phyloP scores from a whole-genome alignment of 495 filamentous ascomycete species.

The Trichoderma gamsii region DNA sequence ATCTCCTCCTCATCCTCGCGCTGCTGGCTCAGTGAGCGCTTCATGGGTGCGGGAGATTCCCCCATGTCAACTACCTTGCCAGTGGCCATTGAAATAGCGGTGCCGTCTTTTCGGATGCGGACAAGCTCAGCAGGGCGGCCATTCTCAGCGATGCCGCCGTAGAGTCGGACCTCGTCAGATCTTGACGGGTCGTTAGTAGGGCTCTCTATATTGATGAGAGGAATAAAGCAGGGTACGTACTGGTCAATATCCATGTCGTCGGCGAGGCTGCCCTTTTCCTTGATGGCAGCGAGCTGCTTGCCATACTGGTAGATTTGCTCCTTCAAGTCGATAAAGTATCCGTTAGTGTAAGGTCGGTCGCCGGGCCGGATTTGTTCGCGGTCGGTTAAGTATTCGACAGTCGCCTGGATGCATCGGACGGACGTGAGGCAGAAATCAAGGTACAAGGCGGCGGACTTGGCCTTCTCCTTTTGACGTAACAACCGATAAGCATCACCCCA shows the following conservation, averaged over 20 bases:
- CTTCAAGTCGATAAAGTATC: constrained; percentile 90
- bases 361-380: constrained; percentile 71
- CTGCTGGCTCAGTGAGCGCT: constrained; percentile 56
- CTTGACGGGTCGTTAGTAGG: neutral
- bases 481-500: constrained; percentile 61
- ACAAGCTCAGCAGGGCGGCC: constrained; percentile 75
- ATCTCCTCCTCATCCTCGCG: constrained; percentile 66
- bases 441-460: constrained; percentile 61
- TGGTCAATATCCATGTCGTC: constrained; percentile 48
- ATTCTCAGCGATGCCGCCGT: constrained; percentile 70
- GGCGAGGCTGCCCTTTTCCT: constrained; percentile 41
- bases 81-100: constrained; percentile 66
- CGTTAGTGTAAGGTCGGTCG: constrained; percentile 83
- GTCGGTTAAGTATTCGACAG: constrained; percentile 71
- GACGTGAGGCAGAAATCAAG: constrained; percentile 81
- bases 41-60: constrained; percentile 44
- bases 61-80: constrained; percentile 46
- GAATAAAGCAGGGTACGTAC: constrained; percentile 32
- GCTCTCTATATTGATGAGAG: constrained; percentile 27
- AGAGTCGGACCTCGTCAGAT: constrained; percentile 61
- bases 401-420: constrained; percentile 77
- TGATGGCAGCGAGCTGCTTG: constrained; percentile 45
- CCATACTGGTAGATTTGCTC: constrained; percentile 77
- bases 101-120: constrained; percentile 66
- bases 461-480: constrained; percentile 64